phyloP scores from a whole-genome alignment of 2,329 filamentous ascomycete species.

The Epichloe gansuensis region DNA sequence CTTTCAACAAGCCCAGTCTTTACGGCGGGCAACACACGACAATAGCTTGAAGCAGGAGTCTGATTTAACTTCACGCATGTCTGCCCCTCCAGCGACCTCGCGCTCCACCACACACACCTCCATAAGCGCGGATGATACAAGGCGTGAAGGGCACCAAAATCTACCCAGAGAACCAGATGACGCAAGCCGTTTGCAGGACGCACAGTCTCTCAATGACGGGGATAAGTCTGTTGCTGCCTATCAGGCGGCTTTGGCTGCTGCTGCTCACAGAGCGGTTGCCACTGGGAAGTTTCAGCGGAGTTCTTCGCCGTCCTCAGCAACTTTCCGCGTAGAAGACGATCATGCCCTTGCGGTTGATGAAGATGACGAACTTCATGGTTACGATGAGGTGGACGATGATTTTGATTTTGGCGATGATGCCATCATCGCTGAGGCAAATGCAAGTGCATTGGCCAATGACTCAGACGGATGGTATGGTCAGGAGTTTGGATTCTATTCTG shows the following conservation, averaged over 20 bases:
- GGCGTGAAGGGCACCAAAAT: not conserved
- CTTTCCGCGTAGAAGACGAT: conserved; percentile 3
- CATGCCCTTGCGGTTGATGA: conserved; percentile 3
- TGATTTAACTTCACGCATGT: conserved; percentile 33
- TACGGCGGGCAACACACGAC: conserved; percentile 24
- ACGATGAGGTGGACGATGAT: conserved; percentile 50
- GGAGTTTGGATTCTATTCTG: conserved; percentile 92
- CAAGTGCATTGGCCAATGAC: conserved; percentile 83
- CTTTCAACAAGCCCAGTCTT: conserved; percentile 41
- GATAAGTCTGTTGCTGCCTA: conserved; percentile 46
- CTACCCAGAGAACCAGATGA: not conserved
- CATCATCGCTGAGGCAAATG: conserved; percentile 91
- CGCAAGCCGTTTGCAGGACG: not conserved
- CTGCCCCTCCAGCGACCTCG: conserved; percentile 29
- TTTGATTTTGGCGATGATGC: conserved; percentile 70
- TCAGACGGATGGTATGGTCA: conserved; percentile 90
- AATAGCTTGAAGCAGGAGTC: conserved; percentile 29
- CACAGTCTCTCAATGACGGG: conserved; percentile 6
- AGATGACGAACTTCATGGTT: conserved; percentile 29
- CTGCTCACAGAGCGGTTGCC: conserved; percentile 62
- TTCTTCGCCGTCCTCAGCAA: conserved; percentile 25
- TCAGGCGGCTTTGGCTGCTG: conserved; percentile 73
- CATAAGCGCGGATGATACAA: conserved; percentile 21
- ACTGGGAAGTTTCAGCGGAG: conserved; percentile 63
- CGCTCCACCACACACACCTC: conserved; percentile 44